Evolutionary conservation across 345 rosid genomes (phyloP).

Genomic region (Pugionium dolabratum): DNA sequence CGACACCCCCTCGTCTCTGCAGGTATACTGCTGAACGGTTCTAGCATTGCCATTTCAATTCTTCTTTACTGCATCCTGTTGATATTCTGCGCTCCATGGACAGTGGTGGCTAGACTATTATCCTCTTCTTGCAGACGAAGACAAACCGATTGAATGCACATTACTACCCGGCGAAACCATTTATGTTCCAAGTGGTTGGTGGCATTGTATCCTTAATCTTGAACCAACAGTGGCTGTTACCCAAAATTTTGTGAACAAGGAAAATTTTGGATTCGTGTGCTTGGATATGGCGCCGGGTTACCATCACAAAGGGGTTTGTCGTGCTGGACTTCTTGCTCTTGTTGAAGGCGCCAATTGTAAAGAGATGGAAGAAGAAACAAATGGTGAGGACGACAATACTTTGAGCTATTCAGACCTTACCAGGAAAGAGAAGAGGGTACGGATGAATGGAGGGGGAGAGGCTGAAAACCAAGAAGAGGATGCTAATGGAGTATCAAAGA

Average conservation of each 20-base stretch:
- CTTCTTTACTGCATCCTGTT: slow-evolving; percentile 16
- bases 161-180: slow-evolving; percentile 92
- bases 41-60: slow-evolving; percentile 8
- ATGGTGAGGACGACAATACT: slow-evolving; percentile 41
- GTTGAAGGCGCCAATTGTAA: slow-evolving; percentile 50
- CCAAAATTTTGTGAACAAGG: slow-evolving; percentile 83
- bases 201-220: slow-evolving; percentile 93
- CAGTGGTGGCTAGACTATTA: slow-evolving; percentile 99
- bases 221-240: slow-evolving; percentile 92
- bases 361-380: slow-evolving; percentile 40
- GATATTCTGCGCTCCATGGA: slow-evolving; percentile 12
- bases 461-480: slow-evolving; percentile 41
- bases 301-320: slow-evolving; percentile 89
- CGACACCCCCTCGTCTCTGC: slow-evolving; percentile 86
- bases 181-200: slow-evolving; percentile 98
- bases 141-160: slow-evolving; percentile 92
- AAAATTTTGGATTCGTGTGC: slow-evolving; percentile 84
- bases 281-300: slow-evolving; percentile 98
- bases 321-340: slow-evolving; percentile 89
- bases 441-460: slow-evolving; percentile 44
- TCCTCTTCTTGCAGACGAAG: slow-evolving; percentile 87
- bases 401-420: slow-evolving; percentile 58
- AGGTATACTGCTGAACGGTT: slow-evolving; percentile 52
- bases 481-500: slow-evolving; percentile 40
- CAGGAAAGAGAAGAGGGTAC: slow-evolving; percentile 80